Percentiles rank a stretch among this genome's conserved stretches.
These are phyloP conservation scores for Astragalus membranaceus DNA, from an alignment of 306 rosid genomes.

Conservation along the genomic window DNA sequence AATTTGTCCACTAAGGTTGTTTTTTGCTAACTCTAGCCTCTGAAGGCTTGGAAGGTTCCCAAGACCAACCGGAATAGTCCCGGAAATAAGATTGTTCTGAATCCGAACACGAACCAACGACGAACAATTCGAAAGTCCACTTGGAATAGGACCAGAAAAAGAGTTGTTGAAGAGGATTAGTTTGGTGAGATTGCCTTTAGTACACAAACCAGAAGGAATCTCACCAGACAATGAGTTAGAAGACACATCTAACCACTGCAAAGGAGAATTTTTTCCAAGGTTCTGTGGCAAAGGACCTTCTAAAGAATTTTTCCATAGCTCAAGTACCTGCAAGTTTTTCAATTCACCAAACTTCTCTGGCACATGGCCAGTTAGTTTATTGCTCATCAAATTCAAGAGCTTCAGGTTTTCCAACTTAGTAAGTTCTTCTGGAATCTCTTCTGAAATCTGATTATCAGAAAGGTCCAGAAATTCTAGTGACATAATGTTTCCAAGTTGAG, in stretches of 20 bases:
- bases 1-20: constrained; percentile 65
- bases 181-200: constrained; percentile 64
- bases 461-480: constrained; percentile 68
- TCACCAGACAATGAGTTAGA: constrained; percentile 70
- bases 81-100: constrained; percentile 68
- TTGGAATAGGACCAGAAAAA: constrained; percentile 68
- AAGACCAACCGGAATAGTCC: constrained; percentile 65
- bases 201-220: constrained; percentile 74
- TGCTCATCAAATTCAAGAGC: constrained; percentile 81
- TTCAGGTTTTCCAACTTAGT: constrained; percentile 49
- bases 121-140: constrained; percentile 54
- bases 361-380: constrained; percentile 57
- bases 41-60: constrained; percentile 66
- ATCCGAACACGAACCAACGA: constrained; percentile 73
- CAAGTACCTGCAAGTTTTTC: constrained; percentile 58
- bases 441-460: constrained; percentile 76
- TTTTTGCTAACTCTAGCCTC: constrained; percentile 69
- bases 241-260: constrained; percentile 84
- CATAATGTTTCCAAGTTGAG: constrained; percentile 52
- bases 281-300: constrained; percentile 62
- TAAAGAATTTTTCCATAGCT: constrained; percentile 68
- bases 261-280: constrained; percentile 70
- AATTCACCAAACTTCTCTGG: constrained; percentile 62
- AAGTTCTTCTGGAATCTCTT: constrained; percentile 75
- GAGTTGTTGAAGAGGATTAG: constrained; percentile 87